Evolutionary conservation across 805 yeast species (phyloP).

Genomic region (Metschnikowia drakensbergensis): DNA sequence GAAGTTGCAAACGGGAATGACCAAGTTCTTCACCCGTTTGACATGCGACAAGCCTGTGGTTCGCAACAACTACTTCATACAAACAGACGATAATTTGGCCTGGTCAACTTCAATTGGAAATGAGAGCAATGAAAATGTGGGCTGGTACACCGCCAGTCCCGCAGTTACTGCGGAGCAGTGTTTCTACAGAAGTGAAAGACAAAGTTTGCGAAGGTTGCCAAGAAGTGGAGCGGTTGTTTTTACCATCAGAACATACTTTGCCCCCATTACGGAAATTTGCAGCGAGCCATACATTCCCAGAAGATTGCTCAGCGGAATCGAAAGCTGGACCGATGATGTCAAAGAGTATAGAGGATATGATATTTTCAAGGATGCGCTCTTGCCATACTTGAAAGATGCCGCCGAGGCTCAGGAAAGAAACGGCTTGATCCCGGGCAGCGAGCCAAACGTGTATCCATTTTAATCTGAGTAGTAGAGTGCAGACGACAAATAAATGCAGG

Average conservation of each 20-base stretch:
- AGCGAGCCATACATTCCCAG: slow-evolving; percentile 61
- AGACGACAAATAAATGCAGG: too few relatives aligned
- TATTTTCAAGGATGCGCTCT: slow-evolving; percentile 48
- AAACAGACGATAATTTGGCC: slow-evolving; percentile 57
- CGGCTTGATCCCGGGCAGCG: slow-evolving; percentile 40
- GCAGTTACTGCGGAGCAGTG: slow-evolving; percentile 47
- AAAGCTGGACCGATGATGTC: slow-evolving; percentile 59
- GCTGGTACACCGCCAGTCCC: slow-evolving; percentile 59
- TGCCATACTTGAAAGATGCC: slow-evolving; percentile 51
- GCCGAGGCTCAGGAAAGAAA: slow-evolving; percentile 46
- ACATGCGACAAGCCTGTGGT: slow-evolving; percentile 62
- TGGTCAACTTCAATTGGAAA: slow-evolving; percentile 66
- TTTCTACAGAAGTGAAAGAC: slow-evolving; percentile 62
- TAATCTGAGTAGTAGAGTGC: neutral
- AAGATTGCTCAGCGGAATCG: slow-evolving; percentile 54
- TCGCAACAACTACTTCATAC: slow-evolving; percentile 62
- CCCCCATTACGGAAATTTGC: slow-evolving; percentile 50
- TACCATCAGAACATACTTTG: slow-evolving; percentile 61
- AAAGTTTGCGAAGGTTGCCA: slow-evolving; percentile 59
- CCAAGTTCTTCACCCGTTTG: slow-evolving; percentile 55
- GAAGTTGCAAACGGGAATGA: slow-evolving; percentile 60
- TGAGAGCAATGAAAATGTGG: slow-evolving; percentile 47
- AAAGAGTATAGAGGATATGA: slow-evolving; percentile 56
- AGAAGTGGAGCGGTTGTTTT: slow-evolving; percentile 54
- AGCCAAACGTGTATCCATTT: slow-evolving; percentile 42